phyloP scores from a whole-genome alignment of 163 green algal genomes.

The Coccomyxa subellipsoidea region DNA sequence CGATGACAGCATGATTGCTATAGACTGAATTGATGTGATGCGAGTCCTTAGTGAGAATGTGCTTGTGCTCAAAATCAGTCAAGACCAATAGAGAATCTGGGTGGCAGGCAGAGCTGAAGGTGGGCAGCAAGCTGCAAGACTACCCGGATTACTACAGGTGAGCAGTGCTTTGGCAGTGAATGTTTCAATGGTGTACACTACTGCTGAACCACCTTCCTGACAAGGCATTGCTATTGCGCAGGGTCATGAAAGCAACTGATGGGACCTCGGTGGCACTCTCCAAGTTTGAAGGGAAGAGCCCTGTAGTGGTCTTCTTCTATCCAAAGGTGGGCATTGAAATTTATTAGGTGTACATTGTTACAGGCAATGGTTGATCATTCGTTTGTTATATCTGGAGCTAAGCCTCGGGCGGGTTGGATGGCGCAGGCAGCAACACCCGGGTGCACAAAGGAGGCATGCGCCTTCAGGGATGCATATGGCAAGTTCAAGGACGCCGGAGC shows the following conservation, averaged over 20 bases:
- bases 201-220: too few relatives aligned
- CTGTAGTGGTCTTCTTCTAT: conserved; percentile 34
- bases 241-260: conserved; percentile 19
- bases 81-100: too few relatives aligned
- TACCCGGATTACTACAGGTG: conserved; percentile 33
- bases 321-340: conserved; percentile 16
- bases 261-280: conserved; percentile 19
- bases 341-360: too few relatives aligned
- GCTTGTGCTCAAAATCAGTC: too few relatives aligned
- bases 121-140: conserved; percentile 24
- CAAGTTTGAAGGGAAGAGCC: conserved; percentile 27
- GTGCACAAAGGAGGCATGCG: conserved; percentile 34
- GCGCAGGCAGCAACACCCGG: conserved; percentile 24
- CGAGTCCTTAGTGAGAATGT: too few relatives aligned
- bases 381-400: too few relatives aligned
- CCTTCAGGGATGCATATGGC: conserved; percentile 27
- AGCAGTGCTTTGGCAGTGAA: neutral
- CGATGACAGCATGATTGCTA: neutral
- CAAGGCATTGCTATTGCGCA: conserved; percentile 4
- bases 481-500: conserved; percentile 21
- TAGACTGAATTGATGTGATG: too few relatives aligned
- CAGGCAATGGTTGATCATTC: too few relatives aligned
- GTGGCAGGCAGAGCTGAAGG: conserved; percentile 7
- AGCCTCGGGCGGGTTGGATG: neutral
- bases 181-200: too few relatives aligned